A percentile compares a stretch with the other conserved stretches of the same genome.
Conservation (phyloP, 1,139 yeast genomes). For the Suhomyces chickasaworum region DNA sequence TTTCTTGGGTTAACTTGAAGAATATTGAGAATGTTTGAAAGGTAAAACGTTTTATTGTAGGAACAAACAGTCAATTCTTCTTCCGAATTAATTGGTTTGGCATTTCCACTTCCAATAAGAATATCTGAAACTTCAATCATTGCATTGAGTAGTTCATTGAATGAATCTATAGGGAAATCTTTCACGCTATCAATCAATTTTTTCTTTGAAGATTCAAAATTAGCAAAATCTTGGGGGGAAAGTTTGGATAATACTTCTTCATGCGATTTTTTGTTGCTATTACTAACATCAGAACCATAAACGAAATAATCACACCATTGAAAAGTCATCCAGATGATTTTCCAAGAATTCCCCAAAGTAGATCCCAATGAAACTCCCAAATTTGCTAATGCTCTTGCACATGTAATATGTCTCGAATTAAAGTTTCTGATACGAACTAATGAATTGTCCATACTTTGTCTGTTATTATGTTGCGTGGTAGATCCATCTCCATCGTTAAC, state of each 20-base stretch:
- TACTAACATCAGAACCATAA: constrained; percentile 58
- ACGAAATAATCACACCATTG: constrained; percentile 73
- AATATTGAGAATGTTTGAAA: constrained; percentile 45
- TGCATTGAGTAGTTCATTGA: constrained; percentile 46
- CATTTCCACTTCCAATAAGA: constrained; percentile 14
- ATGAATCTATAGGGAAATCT: constrained; percentile 54
- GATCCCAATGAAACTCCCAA: constrained; percentile 81
- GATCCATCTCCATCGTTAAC: background rate
- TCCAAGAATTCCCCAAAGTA: constrained; percentile 69
- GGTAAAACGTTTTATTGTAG: constrained; percentile 44
- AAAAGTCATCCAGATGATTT: constrained; percentile 62
- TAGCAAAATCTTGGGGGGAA: constrained; percentile 47
- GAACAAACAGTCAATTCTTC: constrained; percentile 29
- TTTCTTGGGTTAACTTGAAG: constrained; percentile 52
- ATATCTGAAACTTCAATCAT: constrained; percentile 46
- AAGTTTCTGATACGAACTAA: constrained; percentile 34
- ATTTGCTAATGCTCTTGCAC: constrained; percentile 76
- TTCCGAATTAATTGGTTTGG: constrained; percentile 1
- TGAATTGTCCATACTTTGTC: constrained; percentile 7
- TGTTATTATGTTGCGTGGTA: background rate
- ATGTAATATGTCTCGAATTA: constrained; percentile 67
- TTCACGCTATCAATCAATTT: constrained; percentile 65
- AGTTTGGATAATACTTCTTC: constrained; percentile 31
- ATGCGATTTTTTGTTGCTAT: constrained; percentile 19
- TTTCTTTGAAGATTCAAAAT: constrained; percentile 56